A percentile compares a stretch with the other conserved stretches of the same genome.
Evolutionary conservation across 2,329 filamentous ascomycete genomes (phyloP).

Genomic region (Lachnellula subtilissima): DNA sequence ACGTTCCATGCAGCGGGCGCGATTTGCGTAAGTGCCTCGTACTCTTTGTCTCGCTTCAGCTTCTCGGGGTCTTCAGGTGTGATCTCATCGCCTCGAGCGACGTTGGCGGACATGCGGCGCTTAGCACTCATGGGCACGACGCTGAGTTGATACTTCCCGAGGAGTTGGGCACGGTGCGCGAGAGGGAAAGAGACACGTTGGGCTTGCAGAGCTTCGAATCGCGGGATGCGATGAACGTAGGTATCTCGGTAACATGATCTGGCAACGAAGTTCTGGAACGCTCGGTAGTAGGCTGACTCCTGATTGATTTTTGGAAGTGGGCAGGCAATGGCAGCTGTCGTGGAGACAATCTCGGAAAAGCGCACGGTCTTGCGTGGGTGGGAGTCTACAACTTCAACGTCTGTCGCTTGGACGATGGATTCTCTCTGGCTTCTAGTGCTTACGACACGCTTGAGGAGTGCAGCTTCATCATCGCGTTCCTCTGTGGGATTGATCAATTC

Average conservation of each 20-base stretch:
- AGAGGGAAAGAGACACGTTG: constrained; percentile 70
- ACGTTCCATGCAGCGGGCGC: constrained; percentile 57
- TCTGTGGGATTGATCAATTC: constrained; percentile 57
- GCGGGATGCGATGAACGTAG: constrained; percentile 77
- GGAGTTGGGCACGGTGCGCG: constrained; percentile 72
- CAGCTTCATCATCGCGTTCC: constrained; percentile 30
- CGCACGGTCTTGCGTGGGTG: constrained; percentile 68
- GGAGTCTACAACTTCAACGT: constrained; percentile 33
- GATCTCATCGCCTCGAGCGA: constrained; percentile 66
- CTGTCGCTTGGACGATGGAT: constrained; percentile 31
- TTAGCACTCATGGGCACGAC: constrained; percentile 63
- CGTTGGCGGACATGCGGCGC: constrained; percentile 67
- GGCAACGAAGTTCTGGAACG: constrained; percentile 71
- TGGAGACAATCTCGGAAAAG: constrained; percentile 51
- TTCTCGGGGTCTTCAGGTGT: constrained; percentile 59
- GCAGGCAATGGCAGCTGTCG: constrained; percentile 35
- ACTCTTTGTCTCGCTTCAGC: constrained; percentile 68
- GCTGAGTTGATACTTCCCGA: constrained; percentile 78
- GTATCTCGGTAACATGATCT: constrained; percentile 65
- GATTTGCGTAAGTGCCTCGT: constrained; percentile 73
- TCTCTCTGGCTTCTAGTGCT: constrained; percentile 25
- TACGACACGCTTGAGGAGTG: constrained; percentile 29
- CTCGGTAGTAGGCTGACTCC: constrained; percentile 82
- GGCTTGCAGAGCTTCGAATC: constrained; percentile 85
- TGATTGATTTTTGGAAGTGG: constrained; percentile 46